A percentile compares a stretch with the other conserved stretches of the same genome.
Conservation (phyloP, 768 basidiomycete species). For the Leucocoprinus birnbaumii region DNA sequence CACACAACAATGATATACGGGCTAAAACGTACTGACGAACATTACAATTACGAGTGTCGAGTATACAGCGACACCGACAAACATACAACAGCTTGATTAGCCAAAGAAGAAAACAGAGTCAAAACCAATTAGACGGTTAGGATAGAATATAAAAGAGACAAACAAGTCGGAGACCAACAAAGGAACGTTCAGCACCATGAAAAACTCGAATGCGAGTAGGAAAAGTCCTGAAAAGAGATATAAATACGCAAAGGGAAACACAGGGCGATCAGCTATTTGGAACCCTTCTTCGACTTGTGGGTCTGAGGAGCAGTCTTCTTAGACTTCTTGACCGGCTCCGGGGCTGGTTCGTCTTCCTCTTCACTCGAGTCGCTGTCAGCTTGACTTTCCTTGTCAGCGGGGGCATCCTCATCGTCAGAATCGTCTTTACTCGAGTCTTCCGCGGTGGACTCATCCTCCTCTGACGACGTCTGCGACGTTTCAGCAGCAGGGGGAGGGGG, state of each 20-base stretch:
- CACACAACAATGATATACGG: background rate
- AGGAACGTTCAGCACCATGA: constrained; percentile 7
- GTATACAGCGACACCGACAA: constrained; percentile 4
- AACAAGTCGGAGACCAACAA: constrained; percentile 8
- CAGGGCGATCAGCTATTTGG: background rate
- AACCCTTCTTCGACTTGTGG: constrained; percentile 8
- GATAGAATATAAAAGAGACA: constrained; percentile 22
- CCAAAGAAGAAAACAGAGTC: background rate
- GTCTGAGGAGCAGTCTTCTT: background rate
- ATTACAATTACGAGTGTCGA: constrained; percentile 12
- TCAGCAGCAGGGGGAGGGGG: constrained; percentile 24
- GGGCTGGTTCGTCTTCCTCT: constrained; percentile 20
- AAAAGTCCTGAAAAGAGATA: background rate
- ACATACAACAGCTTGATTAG: constrained; percentile 9
- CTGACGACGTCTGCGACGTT: constrained; percentile 24
- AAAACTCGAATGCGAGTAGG: constrained; percentile 1
- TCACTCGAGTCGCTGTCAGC: constrained; percentile 24
- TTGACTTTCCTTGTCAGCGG: constrained; percentile 19
- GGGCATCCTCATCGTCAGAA: constrained; percentile 35
- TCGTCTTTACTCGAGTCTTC: no score
- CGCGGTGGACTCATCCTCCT: constrained; percentile 26
- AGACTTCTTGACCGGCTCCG: constrained; percentile 10
- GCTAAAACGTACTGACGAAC: background rate
- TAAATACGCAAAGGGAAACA: background rate
- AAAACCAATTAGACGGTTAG: constrained; percentile 10